These are phyloP conservation scores for Globisporangium paddicum DNA, from an alignment of 352 stramenopile species.

Conservation along the genomic window DNA sequence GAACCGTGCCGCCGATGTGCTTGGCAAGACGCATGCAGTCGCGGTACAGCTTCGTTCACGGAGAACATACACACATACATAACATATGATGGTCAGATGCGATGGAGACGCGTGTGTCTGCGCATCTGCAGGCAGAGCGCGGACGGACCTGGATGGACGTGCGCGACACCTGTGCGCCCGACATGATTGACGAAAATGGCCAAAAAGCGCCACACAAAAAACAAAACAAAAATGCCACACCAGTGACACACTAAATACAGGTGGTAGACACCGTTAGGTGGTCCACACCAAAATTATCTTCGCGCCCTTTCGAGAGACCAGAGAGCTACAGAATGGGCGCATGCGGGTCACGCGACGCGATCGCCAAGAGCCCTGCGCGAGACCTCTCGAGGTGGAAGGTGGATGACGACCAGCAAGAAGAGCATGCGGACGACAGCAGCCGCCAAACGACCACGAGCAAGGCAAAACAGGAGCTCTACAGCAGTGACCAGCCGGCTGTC, in stretches of 20 bases:
- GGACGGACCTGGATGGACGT: slow-evolving; percentile 60
- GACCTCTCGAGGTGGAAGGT: slow-evolving; percentile 47
- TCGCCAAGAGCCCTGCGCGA: slow-evolving; percentile 10
- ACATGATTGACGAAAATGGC: slow-evolving; percentile 23
- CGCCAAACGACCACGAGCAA: neutral
- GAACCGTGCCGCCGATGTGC: slow-evolving; percentile 81
- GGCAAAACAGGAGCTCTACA: neutral
- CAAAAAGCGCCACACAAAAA: neutral
- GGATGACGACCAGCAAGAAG: slow-evolving; percentile 5
- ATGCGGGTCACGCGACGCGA: slow-evolving; percentile 32
- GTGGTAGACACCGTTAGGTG: neutral
- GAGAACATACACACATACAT: neutral
- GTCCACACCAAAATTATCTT: neutral
- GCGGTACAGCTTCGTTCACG: slow-evolving; percentile 63
- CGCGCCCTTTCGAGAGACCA: neutral
- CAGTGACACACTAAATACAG: neutral
- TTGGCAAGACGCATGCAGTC: slow-evolving; percentile 83
- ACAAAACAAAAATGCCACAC: neutral
- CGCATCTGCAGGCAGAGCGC: neutral
- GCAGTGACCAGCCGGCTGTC: neutral
- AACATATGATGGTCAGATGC: neutral
- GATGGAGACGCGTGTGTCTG: too few relatives aligned
- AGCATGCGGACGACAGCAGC: neutral
- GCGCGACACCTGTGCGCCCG: slow-evolving; percentile 63
- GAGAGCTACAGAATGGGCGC: slow-evolving; percentile 31